Percentiles rank a stretch among this genome's conserved stretches.
Conservation (phyloP, 495 filamentous ascomycete genomes). For the Daldinia bambusicola region DNA sequence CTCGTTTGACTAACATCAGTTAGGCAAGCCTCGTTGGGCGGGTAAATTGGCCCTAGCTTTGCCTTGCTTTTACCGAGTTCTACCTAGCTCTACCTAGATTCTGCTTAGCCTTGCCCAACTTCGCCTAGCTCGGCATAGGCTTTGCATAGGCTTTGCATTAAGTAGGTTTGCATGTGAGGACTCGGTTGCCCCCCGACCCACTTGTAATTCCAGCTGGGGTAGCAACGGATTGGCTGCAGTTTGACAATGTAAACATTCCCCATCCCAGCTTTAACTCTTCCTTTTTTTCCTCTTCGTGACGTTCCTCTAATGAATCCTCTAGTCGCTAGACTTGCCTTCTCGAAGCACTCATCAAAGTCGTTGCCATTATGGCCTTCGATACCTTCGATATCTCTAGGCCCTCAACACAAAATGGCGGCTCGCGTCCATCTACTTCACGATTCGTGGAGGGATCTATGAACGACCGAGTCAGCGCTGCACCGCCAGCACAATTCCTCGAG, state of each 20-base stretch:
- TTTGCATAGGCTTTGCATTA: too few species aligned
- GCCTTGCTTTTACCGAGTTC: too few species aligned
- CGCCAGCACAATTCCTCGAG: conserved; percentile 70
- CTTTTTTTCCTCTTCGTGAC: conserved; percentile 9
- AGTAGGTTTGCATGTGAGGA: background rate
- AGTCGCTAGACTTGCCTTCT: background rate
- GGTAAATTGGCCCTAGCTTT: conserved; percentile 7
- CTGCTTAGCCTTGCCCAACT: too few species aligned
- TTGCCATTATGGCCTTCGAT: conserved; percentile 39
- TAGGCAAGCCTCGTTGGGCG: background rate
- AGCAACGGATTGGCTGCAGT: conserved; percentile 17
- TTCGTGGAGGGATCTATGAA: conserved; percentile 83
- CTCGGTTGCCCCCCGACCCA: conserved; percentile 40
- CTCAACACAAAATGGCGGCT: conserved; percentile 56
- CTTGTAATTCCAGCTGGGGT: conserved; percentile 28
- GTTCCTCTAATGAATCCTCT: conserved; percentile 1
- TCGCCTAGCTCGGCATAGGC: too few species aligned
- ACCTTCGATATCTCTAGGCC: conserved; percentile 17
- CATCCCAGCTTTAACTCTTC: conserved; percentile 11
- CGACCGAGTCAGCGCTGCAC: conserved; percentile 74
- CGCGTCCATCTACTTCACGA: conserved; percentile 54
- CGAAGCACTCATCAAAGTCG: conserved; percentile 30
- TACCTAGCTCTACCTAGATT: too few species aligned
- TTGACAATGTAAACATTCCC: conserved; percentile 29
- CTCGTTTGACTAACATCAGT: background rate